Base-by-base conservation (phyloP, 2,329 filamentous ascomycete genomes). In the Colletotrichum ledebouriae region DNA sequence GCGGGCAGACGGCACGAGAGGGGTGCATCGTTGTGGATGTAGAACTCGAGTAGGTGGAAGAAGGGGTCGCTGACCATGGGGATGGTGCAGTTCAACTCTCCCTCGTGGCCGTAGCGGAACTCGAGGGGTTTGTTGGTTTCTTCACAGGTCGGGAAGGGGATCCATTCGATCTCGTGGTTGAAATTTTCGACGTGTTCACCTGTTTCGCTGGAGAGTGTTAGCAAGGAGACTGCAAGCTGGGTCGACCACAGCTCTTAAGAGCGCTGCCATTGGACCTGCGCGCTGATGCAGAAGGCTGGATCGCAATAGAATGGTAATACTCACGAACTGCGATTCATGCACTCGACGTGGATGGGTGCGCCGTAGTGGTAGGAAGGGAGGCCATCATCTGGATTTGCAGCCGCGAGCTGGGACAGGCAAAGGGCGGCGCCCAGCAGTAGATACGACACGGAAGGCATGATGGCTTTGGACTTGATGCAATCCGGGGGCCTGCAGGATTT, bases 21-120 rank as follows among this genome's bases (percentile, higher is more conserved):
- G 10, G 96, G 96, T 17, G 94, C 94, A 81, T 99, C 96, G 83
- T 92, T 94, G 85, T 98, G 96, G 78, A 98, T 91, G 86, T 98
- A 98, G 86, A 98, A 98, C 82, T 98, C 93, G 82, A 95, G 90
- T 59, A 95, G 87, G 81, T 96, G 93, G 85, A 94, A 96, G 85
- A 94, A 91, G 46, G 91, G 87, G 77, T 95, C 93, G 74, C 87
- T 86, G 74, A 95, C 85, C 80, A 92, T 87, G 76, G 91, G 84
- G 74, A 96, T 90, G 63, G 93, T 96, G 84, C 93, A 96, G 82
- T 95, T 95, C 73, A 93, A 81, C 77, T 97, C 94, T 81, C 81
- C 82, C 77, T 95, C 93, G 73, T 92, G 81, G 78, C 94, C 94
- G 82, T 97, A 98, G 78, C 89, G 87, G 78, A 99, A 90, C 75